Evolutionary conservation across 2,329 filamentous ascomycete species (phyloP), one percentile per base, ranked within the genome.

Genomic region (Fusarium mexicanum): DNA sequence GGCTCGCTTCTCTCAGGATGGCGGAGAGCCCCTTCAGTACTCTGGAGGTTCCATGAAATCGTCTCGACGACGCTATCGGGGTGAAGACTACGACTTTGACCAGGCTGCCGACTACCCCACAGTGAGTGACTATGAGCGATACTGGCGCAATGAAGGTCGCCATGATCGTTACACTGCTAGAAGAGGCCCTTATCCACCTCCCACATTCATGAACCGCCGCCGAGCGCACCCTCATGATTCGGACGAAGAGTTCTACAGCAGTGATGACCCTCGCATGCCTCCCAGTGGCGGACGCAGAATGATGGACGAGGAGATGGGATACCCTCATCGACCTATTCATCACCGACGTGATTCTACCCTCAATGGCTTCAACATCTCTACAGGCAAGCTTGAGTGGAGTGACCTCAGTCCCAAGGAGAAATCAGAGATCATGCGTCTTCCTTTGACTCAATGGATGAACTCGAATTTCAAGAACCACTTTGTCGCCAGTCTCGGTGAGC

Each of bases 401-500:
- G 77, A 80, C 41, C 71, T 86, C 47, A 83, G 79, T 11, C 75
- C 78, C 3, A 78, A 84, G 61, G 83, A 86, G 73, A 84, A 83
- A 76, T 80, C 79, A 9, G 78, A 86, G 64, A 84, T 86, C 16
- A 79, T 86, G 79, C 82, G 85, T 41, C 78, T 86, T 29, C 85
- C 85, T 5, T 81, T 83, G 78, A 84, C 81, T 7, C 80, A 84
- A 38, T 86, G 84, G 85, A 86, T 86, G 85, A 83, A 86, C 75
- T 85, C 83, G 13, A 75, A 82, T 55, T 72, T 85, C 67, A 87
- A 86, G 80, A 85, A 87, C 76, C 81, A 84, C 79, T 80, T 83
- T 64, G 76, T 85, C 40, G 79, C 84, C 57, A 76, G 77, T 43
- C 54, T 82, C 12, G 82, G 83, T 47, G 84, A 85, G 75, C 80